A percentile compares a stretch with the other conserved stretches of the same genome.
These are phyloP conservation scores for Penicillium sp. DNA, from an alignment of 2,329 filamentous ascomycete species.

Conservation along the genomic window DNA sequence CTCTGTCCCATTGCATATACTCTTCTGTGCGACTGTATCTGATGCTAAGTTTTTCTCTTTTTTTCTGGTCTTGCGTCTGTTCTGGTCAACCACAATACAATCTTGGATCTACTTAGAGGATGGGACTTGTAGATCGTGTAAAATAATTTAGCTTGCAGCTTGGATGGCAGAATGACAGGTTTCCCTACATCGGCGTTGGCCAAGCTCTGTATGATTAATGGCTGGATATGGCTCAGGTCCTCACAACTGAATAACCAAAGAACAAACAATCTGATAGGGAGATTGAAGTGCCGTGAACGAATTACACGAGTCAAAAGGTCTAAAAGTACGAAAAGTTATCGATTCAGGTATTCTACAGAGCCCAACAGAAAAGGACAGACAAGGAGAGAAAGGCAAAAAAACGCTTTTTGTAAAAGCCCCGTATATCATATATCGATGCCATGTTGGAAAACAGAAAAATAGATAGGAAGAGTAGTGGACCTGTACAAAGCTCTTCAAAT, in stretches of 20 bases:
- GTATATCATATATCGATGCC: neutral
- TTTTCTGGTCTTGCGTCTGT: conserved; percentile 9
- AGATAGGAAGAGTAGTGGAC: neutral
- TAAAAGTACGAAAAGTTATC: neutral
- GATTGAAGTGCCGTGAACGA: neutral
- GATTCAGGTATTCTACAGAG: neutral
- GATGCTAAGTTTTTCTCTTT: conserved; percentile 14
- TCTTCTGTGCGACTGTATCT: conserved; percentile 20
- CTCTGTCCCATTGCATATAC: conserved; percentile 22
- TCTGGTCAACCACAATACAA: conserved; percentile 12
- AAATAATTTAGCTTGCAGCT: too few relatives aligned
- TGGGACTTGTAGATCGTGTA: too few relatives aligned
- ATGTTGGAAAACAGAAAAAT: neutral
- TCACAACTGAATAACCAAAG: too few relatives aligned
- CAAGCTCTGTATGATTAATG: too few relatives aligned
- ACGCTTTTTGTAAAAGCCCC: conserved; percentile 9
- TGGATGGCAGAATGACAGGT: too few relatives aligned
- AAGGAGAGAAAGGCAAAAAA: neutral
- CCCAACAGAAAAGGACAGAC: neutral
- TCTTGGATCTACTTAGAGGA: conserved; percentile 1
- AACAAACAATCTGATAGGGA: too few relatives aligned
- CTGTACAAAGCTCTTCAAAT: neutral
- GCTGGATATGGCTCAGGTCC: too few relatives aligned
- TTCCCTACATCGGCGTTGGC: too few relatives aligned
- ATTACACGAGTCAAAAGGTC: neutral